Percentiles rank a stretch among this genome's conserved stretches.
phyloP scores from a whole-genome alignment of 2,329 filamentous ascomycete genomes.

The Chaetomiaceae sp. region DNA sequence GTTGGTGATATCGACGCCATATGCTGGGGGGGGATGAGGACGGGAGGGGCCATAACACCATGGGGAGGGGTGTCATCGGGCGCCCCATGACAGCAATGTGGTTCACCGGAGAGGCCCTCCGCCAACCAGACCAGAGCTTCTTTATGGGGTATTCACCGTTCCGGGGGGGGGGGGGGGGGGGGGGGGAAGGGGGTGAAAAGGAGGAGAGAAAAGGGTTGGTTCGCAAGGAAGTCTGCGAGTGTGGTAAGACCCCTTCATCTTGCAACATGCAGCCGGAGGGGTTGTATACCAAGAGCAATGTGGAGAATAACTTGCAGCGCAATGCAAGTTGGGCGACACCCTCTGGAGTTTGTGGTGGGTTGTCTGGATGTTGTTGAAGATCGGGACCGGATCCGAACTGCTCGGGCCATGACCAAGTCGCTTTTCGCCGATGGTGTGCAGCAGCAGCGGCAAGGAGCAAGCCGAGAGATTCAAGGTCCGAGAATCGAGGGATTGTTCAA shows the following conservation, averaged over 20 bases:
- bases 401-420: neutral
- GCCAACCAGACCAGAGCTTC: slow-evolving; percentile 2
- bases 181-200: too few species aligned
- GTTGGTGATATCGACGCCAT: slow-evolving; percentile 15
- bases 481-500: too few species aligned
- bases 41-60: neutral
- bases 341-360: neutral
- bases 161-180: too few species aligned
- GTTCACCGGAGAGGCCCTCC: neutral
- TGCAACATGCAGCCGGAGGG: slow-evolving; percentile 1
- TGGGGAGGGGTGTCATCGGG: neutral
- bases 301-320: neutral
- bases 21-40: neutral
- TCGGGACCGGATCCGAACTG: too few species aligned
- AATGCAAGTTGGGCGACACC: neutral
- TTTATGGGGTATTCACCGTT: neutral
- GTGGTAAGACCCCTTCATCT: neutral
- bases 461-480: too few species aligned
- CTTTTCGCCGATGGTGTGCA: neutral
- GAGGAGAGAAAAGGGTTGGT: too few species aligned
- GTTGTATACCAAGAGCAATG: neutral
- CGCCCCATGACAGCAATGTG: neutral
- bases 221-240: neutral
- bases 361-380: neutral
- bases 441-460: too few species aligned